Base-by-base conservation (phyloP, 768 basidiomycete genomes). In the Pisolithus tinctorius region DNA sequence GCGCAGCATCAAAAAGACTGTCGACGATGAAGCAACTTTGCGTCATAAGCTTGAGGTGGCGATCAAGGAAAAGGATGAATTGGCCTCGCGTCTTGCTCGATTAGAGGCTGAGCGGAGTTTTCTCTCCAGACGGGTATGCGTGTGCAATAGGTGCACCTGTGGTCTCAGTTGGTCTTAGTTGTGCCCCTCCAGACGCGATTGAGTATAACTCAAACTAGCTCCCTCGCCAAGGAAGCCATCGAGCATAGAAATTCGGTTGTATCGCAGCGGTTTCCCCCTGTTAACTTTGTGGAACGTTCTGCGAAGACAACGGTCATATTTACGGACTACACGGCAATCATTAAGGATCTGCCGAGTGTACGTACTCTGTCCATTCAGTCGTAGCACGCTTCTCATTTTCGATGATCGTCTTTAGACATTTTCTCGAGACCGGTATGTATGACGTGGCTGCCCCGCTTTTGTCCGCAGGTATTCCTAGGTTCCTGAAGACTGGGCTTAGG, bases 91-190 rank as follows among this genome's bases (percentile, higher is more conserved):
- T 4, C 48, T 52, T 13, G 50, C 60, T 16, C 53, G 55, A 57
- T 10, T 59, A 55, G 26, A 27, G 31, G 30, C 57, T 53, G 27
- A 59, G 36, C 61, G 11, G 52, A 48, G 57, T 53, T 49, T 29
- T 50, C 26, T 11, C 48, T 55, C 20, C 60, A 60, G 25, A 58
- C 56, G 27, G 45, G 52, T 11, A 52, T 57, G 48, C 60, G 27
- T 27, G 34, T 34, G 34, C 34, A 34, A 11, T 26, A 5, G 41
- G 17, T 10, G 55, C 11, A 42, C 23, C 20, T 14, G 41, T 9
- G 20, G 14, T 42, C 10, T 13, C 17, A 8, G 41, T 4, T 42
- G 5, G 23, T 20, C 41, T 20, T 26, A 42, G 34, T 34, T 34
- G 20, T 23, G 9, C 23, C 20, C 20, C 14, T 14, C 4, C 41